These are phyloP conservation scores for Candida wancherniae DNA, from an alignment of 805 yeast genomes.

Conservation along the genomic window DNA sequence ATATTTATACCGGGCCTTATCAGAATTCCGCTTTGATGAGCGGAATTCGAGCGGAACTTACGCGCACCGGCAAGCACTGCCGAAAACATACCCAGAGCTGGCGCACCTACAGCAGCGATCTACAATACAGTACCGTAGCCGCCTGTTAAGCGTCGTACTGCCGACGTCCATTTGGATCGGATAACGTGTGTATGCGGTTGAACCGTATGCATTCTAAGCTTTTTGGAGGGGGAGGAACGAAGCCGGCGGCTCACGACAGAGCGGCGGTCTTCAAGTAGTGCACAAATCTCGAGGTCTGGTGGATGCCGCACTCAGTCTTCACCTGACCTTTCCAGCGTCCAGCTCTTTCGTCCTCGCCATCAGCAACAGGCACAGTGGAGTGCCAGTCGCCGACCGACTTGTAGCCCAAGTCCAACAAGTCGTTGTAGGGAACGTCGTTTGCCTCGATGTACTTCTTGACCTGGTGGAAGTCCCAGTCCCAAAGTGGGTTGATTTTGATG, in stretches of 20 bases:
- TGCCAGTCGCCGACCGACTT: constrained; percentile 95
- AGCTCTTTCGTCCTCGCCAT: constrained; percentile 93
- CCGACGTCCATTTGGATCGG: too few relatives aligned
- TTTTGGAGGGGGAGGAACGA: too few relatives aligned
- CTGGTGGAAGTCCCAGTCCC: constrained; percentile 71
- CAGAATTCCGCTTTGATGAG: too few relatives aligned
- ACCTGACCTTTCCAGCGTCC: constrained; percentile 94
- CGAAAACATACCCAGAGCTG: too few relatives aligned
- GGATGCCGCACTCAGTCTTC: constrained; percentile 96
- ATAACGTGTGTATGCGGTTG: too few relatives aligned
- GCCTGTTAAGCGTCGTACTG: too few relatives aligned
- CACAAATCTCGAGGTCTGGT: constrained; percentile 71
- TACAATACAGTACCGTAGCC: too few relatives aligned
- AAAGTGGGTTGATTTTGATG: constrained; percentile 84
- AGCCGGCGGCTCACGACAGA: constrained; percentile 8
- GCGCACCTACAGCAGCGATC: too few relatives aligned
- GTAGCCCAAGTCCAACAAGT: constrained; percentile 77
- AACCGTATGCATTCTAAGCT: too few relatives aligned
- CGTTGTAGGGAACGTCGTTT: constrained; percentile 80
- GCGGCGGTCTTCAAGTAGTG: constrained; percentile 40
- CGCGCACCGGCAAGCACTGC: too few relatives aligned
- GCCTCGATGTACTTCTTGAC: constrained; percentile 66
- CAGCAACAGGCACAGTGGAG: constrained; percentile 82
- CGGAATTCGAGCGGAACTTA: too few relatives aligned
- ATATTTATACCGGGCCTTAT: too few relatives aligned